Conservation (phyloP, 1,139 yeast species). For the Suhomyces bokatorum region DNA sequence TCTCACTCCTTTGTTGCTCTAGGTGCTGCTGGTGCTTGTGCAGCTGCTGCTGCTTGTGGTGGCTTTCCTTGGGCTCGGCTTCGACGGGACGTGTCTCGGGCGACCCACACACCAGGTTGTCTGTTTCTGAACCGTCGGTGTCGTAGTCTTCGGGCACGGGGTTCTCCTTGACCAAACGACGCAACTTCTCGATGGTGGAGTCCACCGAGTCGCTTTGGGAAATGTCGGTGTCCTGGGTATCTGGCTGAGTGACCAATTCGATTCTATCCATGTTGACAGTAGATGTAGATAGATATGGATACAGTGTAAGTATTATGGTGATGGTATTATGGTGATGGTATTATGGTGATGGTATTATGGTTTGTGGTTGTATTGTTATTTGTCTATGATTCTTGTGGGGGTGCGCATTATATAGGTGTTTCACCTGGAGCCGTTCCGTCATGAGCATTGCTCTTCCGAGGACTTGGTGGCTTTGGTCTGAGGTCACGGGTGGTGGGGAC, state of each 20-base stretch:
- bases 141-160: conserved; percentile 10
- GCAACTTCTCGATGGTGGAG: conserved; percentile 18
- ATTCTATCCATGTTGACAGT: conserved; percentile 15
- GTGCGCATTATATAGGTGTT: conserved; percentile 1
- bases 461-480: background rate
- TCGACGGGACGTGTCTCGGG: too few relatives aligned
- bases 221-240: conserved; percentile 5
- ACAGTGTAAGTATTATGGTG: too few relatives aligned
- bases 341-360: too few relatives aligned
- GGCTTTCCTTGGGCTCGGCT: too few relatives aligned
- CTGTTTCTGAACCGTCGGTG: conserved; percentile 1
- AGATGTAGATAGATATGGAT: too few relatives aligned
- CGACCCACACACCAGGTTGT: too few relatives aligned
- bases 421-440: conserved; percentile 6
- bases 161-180: conserved; percentile 17
- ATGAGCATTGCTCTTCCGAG: conserved; percentile 2
- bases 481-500: background rate
- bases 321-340: too few relatives aligned
- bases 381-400: too few relatives aligned
- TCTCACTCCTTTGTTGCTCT: too few relatives aligned
- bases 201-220: conserved; percentile 11
- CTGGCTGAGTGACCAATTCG: conserved; percentile 22
- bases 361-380: too few relatives aligned
- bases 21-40: background rate
- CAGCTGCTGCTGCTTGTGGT: conserved; percentile 21